Conservation (phyloP, 306 rosid genomes). For the Vigna trinervia region DNA sequence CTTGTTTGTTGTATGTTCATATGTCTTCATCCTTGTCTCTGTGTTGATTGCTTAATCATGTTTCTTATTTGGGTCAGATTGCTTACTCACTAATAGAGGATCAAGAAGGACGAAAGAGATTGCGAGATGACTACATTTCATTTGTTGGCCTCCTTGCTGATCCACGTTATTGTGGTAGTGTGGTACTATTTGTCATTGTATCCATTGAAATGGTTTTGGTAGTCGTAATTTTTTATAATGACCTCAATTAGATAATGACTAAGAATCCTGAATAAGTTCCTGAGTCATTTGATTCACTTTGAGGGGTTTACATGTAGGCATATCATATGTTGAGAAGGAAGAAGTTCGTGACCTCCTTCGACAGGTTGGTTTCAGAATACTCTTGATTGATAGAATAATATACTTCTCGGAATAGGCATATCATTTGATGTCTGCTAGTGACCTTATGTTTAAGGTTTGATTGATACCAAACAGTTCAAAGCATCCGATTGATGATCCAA, state of each 20-base stretch:
- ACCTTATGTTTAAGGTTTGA: constrained; percentile 35
- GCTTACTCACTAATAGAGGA: constrained; percentile 90
- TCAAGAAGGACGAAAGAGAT: constrained; percentile 84
- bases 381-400: constrained; percentile 25
- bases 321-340: constrained; percentile 94
- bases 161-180: constrained; percentile 95
- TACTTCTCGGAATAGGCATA: not conserved
- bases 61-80: constrained; percentile 63
- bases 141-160: constrained; percentile 97
- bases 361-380: constrained; percentile 71
- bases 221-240: constrained; percentile 34
- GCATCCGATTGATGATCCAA: not conserved
- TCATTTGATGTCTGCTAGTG: not conserved
- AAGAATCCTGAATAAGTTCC: constrained; percentile 37
- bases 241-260: constrained; percentile 39
- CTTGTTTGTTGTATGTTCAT: not conserved
- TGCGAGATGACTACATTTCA: constrained; percentile 76
- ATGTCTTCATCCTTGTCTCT: constrained; percentile 19
- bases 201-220: constrained; percentile 49
- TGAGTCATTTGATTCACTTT: constrained; percentile 42
- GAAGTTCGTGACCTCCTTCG: constrained; percentile 95
- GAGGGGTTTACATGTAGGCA: constrained; percentile 66
- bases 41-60: constrained; percentile 28
- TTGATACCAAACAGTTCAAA: not conserved
- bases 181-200: constrained; percentile 72